These are phyloP conservation scores for Aegilops bicornis DNA, from an alignment of 176 grass and related monocot genomes.

Conservation along the genomic window DNA sequence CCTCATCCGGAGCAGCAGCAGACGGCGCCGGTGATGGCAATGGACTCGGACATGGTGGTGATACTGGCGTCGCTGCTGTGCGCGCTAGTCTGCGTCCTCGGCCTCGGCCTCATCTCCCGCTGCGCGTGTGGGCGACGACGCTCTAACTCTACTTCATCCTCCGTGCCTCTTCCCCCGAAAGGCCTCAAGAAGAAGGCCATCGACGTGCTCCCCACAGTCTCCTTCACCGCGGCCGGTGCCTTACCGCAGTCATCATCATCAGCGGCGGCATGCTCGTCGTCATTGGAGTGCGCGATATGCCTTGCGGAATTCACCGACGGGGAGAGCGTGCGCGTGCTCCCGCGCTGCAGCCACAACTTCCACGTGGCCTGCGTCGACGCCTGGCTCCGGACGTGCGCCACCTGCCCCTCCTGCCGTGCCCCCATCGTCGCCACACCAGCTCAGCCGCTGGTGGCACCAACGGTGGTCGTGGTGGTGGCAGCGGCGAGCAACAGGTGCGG, in stretches of 20 bases:
- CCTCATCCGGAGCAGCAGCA: not conserved
- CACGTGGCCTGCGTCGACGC: constrained; percentile 58
- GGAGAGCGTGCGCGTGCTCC: constrained; percentile 53
- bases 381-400: constrained; percentile 51
- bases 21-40: not conserved
- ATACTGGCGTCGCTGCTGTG: constrained; percentile 57
- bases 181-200: constrained; percentile 58
- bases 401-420: constrained; percentile 50
- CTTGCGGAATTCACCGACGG: constrained; percentile 42
- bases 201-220: constrained; percentile 46
- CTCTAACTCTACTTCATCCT: not conserved
- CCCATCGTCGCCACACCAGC: not conserved
- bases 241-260: not conserved
- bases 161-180: constrained; percentile 2
- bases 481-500: not conserved
- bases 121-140: not conserved
- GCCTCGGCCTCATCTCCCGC: constrained; percentile 52
- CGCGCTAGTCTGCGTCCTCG: constrained; percentile 57
- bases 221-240: not conserved
- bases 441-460: not conserved
- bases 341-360: constrained; percentile 57
- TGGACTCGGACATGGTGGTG: constrained; percentile 59
- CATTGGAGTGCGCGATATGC: constrained; percentile 47
- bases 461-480: not conserved
- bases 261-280: not conserved